Evolutionary conservation across 768 basidiomycete species (phyloP), one percentile per base, ranked within the genome.

Genomic region (Leccinum subtestaceum): DNA sequence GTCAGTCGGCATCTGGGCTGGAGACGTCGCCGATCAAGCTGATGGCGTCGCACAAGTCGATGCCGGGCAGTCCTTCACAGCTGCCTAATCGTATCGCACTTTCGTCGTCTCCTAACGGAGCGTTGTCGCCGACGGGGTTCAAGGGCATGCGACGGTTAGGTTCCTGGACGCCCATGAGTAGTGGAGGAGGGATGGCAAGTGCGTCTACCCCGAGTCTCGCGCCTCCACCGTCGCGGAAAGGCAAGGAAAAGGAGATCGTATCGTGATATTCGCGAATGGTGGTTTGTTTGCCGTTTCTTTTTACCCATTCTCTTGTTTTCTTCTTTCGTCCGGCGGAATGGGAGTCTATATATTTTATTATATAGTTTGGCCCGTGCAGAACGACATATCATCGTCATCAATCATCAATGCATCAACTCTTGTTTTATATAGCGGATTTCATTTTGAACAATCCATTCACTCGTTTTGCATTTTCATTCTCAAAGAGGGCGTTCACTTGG

Each of bases 181-280:
- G 64, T 4, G 64, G 68, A 13, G 66, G 29, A 34, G 46, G 74
- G 8, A 74, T 72, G 2, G 71, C 73, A 4, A 80, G 76, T 65
- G 71, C 73, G n/a, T 78, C 81, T 0, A 77, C 73, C 57, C 65
- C 81, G 21, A 63, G 67, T 19, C 64, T 75, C 7, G 47, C 51
- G 2, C 71, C 75, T 6, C 75, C 78, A n/a, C 74, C 78, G 23
- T 72, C 72, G 46, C 65, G 73, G 47, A 81, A 81, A 63, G 81
- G 81, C 50, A 82, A 82, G 66, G 80, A 78, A 56, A 78, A 74
- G 61, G 79, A 75, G 56, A 10, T 64, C 13, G 17, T 62, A 55
- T 54, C 64, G 60, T 69, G 46, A 43, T 58, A 56, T 32, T 49
- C 25, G 17, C 43, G 43, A 21, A 2, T 11, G 19, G 43, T 19